Evolutionary conservation across 1,284 basidiomycete genomes (phyloP).

Genomic region (Moesziomyces antarcticus): DNA sequence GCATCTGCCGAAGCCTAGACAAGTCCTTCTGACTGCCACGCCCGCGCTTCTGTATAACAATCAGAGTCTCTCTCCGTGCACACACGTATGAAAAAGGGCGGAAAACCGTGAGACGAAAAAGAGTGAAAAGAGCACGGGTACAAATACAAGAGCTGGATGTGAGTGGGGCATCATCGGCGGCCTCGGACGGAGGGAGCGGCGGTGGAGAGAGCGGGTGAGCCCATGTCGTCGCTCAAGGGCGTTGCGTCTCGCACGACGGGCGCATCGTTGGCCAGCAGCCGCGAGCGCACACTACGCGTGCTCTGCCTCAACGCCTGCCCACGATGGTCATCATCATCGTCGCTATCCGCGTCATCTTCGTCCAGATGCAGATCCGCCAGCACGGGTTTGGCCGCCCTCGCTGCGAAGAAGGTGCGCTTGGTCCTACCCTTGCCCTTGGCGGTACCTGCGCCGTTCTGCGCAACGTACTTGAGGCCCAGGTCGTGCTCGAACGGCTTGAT

Average conservation of each 20-base stretch:
- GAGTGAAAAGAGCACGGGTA: not conserved
- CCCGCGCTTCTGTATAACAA: no score
- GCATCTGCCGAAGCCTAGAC: conserved; percentile 17
- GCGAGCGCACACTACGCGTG: conserved; percentile 6
- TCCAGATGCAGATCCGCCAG: conserved; percentile 37
- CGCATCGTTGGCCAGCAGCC: conserved; percentile 5
- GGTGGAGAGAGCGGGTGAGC: conserved; percentile 28
- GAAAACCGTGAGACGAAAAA: not conserved
- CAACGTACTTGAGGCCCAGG: conserved; percentile 36
- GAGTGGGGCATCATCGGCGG: conserved; percentile 6
- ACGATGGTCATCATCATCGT: conserved; percentile 18
- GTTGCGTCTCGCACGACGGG: conserved; percentile 23
- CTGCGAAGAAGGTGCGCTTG: conserved; percentile 52
- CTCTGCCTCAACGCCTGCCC: conserved; percentile 1
- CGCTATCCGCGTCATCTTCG: conserved; percentile 22
- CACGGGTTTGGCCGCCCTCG: conserved; percentile 44
- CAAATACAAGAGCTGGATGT: not conserved
- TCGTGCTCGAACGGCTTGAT: conserved; percentile 38
- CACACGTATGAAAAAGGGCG: not conserved
- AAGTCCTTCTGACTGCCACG: not conserved
- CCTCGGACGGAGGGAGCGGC: conserved; percentile 11
- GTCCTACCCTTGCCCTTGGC: conserved; percentile 38
- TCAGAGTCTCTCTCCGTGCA: no score
- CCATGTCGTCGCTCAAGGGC: conserved; percentile 45
- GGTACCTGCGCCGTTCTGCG: conserved; percentile 34